These are phyloP conservation scores for Phytophthora hibernalis DNA, from an alignment of 352 stramenopile genomes.

Conservation along the genomic window DNA sequence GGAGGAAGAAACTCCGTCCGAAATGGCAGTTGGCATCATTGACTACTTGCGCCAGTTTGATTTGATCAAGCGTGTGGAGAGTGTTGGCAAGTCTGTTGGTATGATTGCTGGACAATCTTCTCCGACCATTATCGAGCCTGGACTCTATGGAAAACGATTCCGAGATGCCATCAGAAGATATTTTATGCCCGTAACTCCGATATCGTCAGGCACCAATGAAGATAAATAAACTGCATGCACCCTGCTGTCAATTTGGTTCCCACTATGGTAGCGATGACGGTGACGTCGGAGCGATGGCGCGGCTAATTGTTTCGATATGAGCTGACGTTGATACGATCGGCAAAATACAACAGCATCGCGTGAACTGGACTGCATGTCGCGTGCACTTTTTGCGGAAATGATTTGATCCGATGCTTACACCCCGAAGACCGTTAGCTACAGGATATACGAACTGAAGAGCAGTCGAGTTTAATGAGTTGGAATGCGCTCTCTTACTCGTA, in stretches of 20 bases:
- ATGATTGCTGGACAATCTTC: constrained; percentile 99
- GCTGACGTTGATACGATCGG: constrained; percentile 57
- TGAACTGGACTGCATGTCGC: constrained; percentile 60
- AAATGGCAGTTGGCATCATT: constrained; percentile 98
- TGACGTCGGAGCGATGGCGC: constrained; percentile 43
- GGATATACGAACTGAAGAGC: constrained; percentile 48
- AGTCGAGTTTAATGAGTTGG: background rate
- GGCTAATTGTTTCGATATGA: constrained; percentile 59
- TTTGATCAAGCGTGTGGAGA: constrained; percentile 99
- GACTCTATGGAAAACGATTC: constrained; percentile 96
- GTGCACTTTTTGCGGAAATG: constrained; percentile 67
- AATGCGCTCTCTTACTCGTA: background rate
- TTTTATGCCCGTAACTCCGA: constrained; percentile 96
- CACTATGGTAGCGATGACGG: constrained; percentile 14
- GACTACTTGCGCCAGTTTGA: constrained; percentile 99
- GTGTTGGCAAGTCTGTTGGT: constrained; percentile 97
- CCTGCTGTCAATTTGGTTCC: background rate
- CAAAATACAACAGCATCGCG: constrained; percentile 69
- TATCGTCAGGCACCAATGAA: constrained; percentile 59
- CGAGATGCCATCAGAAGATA: constrained; percentile 95
- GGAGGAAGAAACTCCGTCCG: constrained; percentile 42
- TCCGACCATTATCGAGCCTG: constrained; percentile 98
- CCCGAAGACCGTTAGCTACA: constrained; percentile 54
- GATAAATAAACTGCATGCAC: constrained; percentile 35
- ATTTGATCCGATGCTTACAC: constrained; percentile 56